Evolutionary conservation across 2,329 filamentous ascomycete species (phyloP).

Genomic region (Cladophialophora exuberans): DNA sequence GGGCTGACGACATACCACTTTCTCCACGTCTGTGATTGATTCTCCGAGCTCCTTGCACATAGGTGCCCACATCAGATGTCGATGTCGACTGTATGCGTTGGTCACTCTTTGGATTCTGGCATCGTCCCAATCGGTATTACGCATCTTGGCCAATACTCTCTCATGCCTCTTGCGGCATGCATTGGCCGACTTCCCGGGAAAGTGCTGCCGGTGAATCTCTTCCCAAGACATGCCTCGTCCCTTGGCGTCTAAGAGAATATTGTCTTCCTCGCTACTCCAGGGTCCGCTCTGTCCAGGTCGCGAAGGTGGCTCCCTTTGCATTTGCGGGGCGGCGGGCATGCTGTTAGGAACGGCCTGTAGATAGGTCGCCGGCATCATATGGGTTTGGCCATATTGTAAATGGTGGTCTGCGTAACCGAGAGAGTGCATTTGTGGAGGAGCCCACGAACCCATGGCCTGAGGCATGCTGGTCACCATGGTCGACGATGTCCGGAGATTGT

Average conservation of each 20-base stretch:
- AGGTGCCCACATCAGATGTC: constrained; percentile 79
- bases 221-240: constrained; percentile 80
- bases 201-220: constrained; percentile 75
- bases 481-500: constrained; percentile 26
- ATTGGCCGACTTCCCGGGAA: constrained; percentile 75
- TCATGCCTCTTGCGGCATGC: constrained; percentile 90
- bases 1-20: constrained; percentile 66
- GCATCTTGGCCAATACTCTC: constrained; percentile 72
- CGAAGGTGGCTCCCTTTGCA: constrained; percentile 12
- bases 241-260: constrained; percentile 71
- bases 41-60: constrained; percentile 66
- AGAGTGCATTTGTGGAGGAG: constrained; percentile 9
- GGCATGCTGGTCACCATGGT: constrained; percentile 29
- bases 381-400: constrained; percentile 27
- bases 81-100: constrained; percentile 71
- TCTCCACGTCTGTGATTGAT: constrained; percentile 70
- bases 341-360: constrained; percentile 22
- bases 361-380: constrained; percentile 25
- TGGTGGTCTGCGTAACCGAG: constrained; percentile 21
- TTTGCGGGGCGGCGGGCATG: constrained; percentile 8
- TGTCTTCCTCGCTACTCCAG: constrained; percentile 76
- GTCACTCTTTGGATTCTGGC: constrained; percentile 74
- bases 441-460: constrained; percentile 20
- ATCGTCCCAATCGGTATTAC: constrained; percentile 77
- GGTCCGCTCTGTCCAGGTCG: constrained; percentile 54